Evolutionary conservation across 2,329 filamentous ascomycete species (phyloP).

Genomic region (Alternaria brassicae): DNA sequence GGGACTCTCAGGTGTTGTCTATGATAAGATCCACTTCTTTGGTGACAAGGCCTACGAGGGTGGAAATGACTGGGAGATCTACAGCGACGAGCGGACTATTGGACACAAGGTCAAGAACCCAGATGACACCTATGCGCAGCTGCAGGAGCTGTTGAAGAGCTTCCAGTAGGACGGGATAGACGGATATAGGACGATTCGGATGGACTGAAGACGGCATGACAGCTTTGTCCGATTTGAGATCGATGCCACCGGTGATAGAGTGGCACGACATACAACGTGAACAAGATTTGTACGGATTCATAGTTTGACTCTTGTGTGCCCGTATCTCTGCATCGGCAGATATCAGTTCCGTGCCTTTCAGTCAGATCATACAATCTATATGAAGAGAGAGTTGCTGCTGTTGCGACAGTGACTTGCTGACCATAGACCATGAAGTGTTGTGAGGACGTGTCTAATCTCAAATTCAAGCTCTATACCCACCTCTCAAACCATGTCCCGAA

Average conservation of each 20-base stretch:
- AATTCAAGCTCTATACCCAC: neutral
- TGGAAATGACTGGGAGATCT: constrained; percentile 97
- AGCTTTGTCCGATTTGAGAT: neutral
- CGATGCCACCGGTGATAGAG: neutral
- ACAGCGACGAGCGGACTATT: constrained; percentile 77
- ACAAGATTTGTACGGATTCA: neutral
- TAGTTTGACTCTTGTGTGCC: neutral
- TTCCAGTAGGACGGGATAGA: constrained; percentile 21
- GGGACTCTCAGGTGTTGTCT: constrained; percentile 70
- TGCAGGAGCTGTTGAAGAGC: constrained; percentile 77
- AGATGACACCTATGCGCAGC: constrained; percentile 78
- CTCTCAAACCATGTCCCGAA: neutral
- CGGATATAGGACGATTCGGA: neutral
- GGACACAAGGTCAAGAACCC: constrained; percentile 85
- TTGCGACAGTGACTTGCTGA: neutral
- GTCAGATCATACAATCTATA: neutral
- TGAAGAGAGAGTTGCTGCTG: neutral
- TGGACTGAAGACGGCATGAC: neutral
- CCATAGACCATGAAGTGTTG: neutral
- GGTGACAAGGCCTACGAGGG: constrained; percentile 93
- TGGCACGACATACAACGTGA: neutral
- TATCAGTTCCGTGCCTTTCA: neutral
- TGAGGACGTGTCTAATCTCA: neutral
- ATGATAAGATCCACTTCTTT: constrained; percentile 95
- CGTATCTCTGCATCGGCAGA: neutral